Evolutionary conservation across 108 stramenopile genomes (phyloP).

Genomic region (Conticribra weissflogii): DNA sequence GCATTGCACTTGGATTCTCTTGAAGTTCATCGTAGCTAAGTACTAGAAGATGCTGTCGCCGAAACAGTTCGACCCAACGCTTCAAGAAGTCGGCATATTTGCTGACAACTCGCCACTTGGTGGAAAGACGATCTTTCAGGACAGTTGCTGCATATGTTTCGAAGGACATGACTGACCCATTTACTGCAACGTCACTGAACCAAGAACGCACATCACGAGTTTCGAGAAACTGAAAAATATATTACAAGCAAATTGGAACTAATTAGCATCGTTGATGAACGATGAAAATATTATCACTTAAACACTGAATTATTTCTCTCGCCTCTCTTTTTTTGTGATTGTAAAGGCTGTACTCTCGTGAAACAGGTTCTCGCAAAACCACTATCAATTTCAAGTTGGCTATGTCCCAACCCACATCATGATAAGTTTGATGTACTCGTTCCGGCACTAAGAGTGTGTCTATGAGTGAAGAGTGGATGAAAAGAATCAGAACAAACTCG

Average conservation of each 20-base stretch:
- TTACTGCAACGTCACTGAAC: conserved; percentile 23
- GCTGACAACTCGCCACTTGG: background rate
- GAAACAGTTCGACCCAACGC: conserved; percentile 4
- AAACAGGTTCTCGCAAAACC: conserved; percentile 30
- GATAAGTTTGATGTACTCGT: background rate
- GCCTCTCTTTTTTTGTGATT: conserved; percentile 27
- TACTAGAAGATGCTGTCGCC: conserved; percentile 10
- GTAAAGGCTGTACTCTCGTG: conserved; percentile 21
- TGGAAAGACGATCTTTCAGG: background rate
- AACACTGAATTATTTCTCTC: no score
- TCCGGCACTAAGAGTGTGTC: conserved; percentile 2
- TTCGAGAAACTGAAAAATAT: conserved; percentile 10
- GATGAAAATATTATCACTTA: no score
- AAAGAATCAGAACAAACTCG: background rate
- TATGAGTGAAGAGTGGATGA: background rate
- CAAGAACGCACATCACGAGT: conserved; percentile 4
- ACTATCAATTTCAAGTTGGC: conserved; percentile 29
- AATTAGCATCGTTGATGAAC: no score
- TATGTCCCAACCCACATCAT: background rate
- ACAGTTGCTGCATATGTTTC: conserved; percentile 13
- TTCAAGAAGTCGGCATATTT: conserved; percentile 12
- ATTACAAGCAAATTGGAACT: no score
- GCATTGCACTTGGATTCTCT: conserved; percentile 5
- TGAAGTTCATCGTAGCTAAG: conserved; percentile 7
- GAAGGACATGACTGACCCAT: conserved; percentile 28